Evolutionary conservation across 208 protist species (phyloP), one percentile per base, ranked within the genome.

Genomic region (Jaenimonas drosophilae): DNA sequence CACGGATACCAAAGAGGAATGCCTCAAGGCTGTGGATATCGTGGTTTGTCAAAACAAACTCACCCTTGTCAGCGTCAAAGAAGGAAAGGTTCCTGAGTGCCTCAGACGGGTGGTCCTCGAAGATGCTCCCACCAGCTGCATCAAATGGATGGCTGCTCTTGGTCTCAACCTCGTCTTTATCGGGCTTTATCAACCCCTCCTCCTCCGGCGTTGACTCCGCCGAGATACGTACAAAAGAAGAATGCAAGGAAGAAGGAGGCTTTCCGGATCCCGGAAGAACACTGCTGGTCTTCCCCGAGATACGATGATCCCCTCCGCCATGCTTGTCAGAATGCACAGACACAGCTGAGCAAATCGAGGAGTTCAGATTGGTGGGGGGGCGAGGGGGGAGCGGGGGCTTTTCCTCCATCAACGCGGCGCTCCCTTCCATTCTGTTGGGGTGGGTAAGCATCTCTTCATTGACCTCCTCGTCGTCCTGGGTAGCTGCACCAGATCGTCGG

Each of bases 1-100:
- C 58, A 24, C 72, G 65, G 34, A 86, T 56, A 28, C 83, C 83
- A 50, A 87, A 91, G 5, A 91, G 54, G 39, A 91, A 91, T 0
- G 83, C 75, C 64, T 88, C 78, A 17, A 91, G 21, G 36, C 83
- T 88, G 57, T 91, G 83, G 32, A 91, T 79, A 33, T 91, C 83
- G 29, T 64, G 60, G 59, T 86, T 91, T 5, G 73, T 76, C 41
- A 91, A 49, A 17, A 91, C 76, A 63, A 77, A 84, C 54, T 75
- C 73, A 19, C 66, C 68, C 21, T 45, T 36, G 21, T 51, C 44
- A 6, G 24, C 39, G 42, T 71, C 39, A 57, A 61, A 70, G 49
- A 61, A 58, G n/a, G 12, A 56, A 6, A 64, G n/a, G 17, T 68
- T 32, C 9, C 38, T 51, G 19, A 68, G 49, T 12, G 54, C 24